Conservation (phyloP, 2,329 filamentous ascomycete genomes). For the Triangularia verruculosa region DNA sequence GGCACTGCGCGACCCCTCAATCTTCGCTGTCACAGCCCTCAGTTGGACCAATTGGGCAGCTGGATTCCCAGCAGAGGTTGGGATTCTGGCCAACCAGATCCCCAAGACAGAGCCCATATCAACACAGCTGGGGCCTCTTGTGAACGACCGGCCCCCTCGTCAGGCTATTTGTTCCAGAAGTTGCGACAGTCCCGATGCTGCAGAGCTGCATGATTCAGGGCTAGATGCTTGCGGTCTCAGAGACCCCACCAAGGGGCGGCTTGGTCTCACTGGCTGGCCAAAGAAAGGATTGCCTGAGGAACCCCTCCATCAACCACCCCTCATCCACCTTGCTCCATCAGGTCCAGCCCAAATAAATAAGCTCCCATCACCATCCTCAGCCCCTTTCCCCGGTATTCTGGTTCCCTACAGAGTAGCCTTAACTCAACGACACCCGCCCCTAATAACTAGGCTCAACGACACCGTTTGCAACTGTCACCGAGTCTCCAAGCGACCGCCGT, state of each 20-base stretch:
- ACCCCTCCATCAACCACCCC: slow-evolving; percentile 24
- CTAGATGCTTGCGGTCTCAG: slow-evolving; percentile 10
- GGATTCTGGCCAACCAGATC: slow-evolving; percentile 4
- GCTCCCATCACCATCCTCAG: slow-evolving; percentile 23
- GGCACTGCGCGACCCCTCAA: neutral
- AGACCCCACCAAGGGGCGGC: slow-evolving; percentile 19
- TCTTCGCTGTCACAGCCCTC: neutral
- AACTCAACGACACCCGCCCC: neutral
- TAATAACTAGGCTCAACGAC: neutral
- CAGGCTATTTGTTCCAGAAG: slow-evolving; percentile 22
- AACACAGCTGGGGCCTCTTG: slow-evolving; percentile 1
- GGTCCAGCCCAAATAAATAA: slow-evolving; percentile 26
- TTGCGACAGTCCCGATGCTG: slow-evolving; percentile 15
- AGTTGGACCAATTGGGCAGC: neutral
- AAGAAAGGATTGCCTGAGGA: slow-evolving; percentile 11
- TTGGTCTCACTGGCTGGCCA: slow-evolving; percentile 18
- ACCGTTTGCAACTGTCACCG: neutral
- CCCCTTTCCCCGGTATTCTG: slow-evolving; percentile 10
- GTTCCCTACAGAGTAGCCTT: slow-evolving; percentile 1
- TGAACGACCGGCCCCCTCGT: slow-evolving; percentile 1
- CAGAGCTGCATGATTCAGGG: slow-evolving; percentile 9
- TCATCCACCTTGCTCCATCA: slow-evolving; percentile 17
- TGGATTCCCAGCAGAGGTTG: neutral
- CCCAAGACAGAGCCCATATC: neutral
- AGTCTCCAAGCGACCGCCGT: neutral